Percentiles rank a stretch among this genome's conserved stretches.
These are phyloP conservation scores for Clavispora santaluciae DNA, from an alignment of 805 yeast species.

Conservation along the genomic window DNA sequence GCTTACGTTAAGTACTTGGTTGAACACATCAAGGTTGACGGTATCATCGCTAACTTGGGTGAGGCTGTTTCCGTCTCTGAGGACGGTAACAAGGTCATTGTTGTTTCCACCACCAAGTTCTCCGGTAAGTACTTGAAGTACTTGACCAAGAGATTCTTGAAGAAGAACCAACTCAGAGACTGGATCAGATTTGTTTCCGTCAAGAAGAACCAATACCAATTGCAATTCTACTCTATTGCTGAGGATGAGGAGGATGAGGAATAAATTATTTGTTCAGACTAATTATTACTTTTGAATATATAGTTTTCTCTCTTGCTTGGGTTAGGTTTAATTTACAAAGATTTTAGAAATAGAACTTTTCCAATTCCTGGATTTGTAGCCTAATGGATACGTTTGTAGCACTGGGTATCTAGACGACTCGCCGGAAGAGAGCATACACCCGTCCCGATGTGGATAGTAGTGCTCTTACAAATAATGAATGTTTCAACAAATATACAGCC, in stretches of 20 bases:
- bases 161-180: conserved; percentile 99
- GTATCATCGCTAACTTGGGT: conserved; percentile 95
- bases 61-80: conserved; percentile 82
- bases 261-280: conserved; percentile 38
- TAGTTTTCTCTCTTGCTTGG: conserved; percentile 2
- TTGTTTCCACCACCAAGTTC: conserved; percentile 91
- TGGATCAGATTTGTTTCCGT: conserved; percentile 99
- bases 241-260: conserved; percentile 88
- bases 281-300: background rate
- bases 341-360: background rate
- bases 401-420: no score
- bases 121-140: conserved; percentile 99
- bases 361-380: background rate
- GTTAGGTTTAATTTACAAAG: conserved; percentile 4
- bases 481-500: no score
- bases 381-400: no score
- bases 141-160: conserved; percentile 99
- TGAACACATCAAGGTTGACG: conserved; percentile 99
- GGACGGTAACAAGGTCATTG: conserved; percentile 85
- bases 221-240: conserved; percentile 98
- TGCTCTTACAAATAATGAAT: no score
- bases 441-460: no score
- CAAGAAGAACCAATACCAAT: conserved; percentile 91
- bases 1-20: conserved; percentile 96
- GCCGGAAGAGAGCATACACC: no score